Base-by-base conservation (phyloP, 2,329 filamentous ascomycete genomes). In the Penicillium brasilianum region DNA sequence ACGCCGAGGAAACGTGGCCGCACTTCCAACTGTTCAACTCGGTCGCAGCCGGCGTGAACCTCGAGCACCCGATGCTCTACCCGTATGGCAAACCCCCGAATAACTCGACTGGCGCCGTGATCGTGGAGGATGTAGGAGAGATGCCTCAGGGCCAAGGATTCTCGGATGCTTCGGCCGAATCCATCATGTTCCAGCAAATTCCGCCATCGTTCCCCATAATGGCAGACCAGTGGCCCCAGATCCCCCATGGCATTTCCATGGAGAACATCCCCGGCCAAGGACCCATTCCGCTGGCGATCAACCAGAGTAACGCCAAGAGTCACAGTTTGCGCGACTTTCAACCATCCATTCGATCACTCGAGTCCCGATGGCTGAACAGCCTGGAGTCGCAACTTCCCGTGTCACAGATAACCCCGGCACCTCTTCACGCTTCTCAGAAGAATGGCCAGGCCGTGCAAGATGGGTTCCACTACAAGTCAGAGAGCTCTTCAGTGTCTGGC, bases 1-100 rank as follows among this genome's bases (percentile, higher is more conserved):
- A 75, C 37, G 58, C 71, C 44, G 76, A 78, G 58, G 74, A 77
- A 58, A 68, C 71, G 56, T 78, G 75, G 76, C 71, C 75, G 28
- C 75, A 74, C 8, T 76, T 76, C 39, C 76, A 75, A 34, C 63
- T 78, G 10, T 71, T 75, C 66, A 74, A 76, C 62, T 63, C 72
- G 25, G 69, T 74, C 49, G 68, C 71, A 16, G 66, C 70, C 16
- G 69, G 65, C 20, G 72, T 77, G 64, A 71, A 75, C 9, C 63
- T 75, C 57, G 75, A 78, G 20, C 62, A 69, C 0, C 66, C 66
- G n/a, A 64, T 75, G 16, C 63, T 77, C 54, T 75, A 73, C 55
- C 71, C 73, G 1, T 78, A 74, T 55, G 61, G 69, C 37, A 78
- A 78, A 64, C 70, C 64, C 44, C 55, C 68, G 1, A 58, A 61